These are phyloP conservation scores for Linnemannia exigua DNA, from an alignment of 192 early-diverging fungal genomes.

Conservation along the genomic window DNA sequence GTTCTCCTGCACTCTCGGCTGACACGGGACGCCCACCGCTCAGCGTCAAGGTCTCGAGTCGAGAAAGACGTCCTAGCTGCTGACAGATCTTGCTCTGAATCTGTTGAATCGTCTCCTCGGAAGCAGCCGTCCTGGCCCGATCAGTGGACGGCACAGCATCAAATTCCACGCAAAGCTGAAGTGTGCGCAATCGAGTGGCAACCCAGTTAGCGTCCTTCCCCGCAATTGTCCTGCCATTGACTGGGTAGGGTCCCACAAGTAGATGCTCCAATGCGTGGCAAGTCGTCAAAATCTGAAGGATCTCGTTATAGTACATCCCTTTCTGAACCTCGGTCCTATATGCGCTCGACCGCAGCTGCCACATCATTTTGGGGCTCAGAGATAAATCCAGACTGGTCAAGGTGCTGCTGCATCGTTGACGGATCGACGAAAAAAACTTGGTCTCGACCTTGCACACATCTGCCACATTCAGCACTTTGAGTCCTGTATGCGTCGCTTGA, in stretches of 20 bases:
- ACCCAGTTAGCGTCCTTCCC: neutral
- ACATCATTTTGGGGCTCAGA: neutral
- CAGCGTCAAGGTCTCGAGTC: slow-evolving; percentile 5
- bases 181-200: neutral
- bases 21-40: neutral
- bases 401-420: slow-evolving; percentile 6
- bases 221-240: slow-evolving; percentile 17
- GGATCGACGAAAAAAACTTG: slow-evolving; percentile 11
- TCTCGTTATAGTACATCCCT: neutral
- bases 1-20: neutral
- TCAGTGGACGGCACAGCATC: neutral
- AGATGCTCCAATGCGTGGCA: slow-evolving; percentile 14
- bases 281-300: slow-evolving; percentile 14
- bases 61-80: slow-evolving; percentile 5
- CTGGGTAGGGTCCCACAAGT: slow-evolving; percentile 22
- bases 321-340: neutral
- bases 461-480: neutral
- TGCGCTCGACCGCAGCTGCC: neutral
- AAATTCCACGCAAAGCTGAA: slow-evolving; percentile 24
- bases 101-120: neutral
- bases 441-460: slow-evolving; percentile 5
- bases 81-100: slow-evolving; percentile 19
- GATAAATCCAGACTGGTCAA: slow-evolving; percentile 27
- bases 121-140: neutral
- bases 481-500: neutral